Base-by-base conservation (phyloP, 306 rosid species). In the Lathyrus oleraceus region DNA sequence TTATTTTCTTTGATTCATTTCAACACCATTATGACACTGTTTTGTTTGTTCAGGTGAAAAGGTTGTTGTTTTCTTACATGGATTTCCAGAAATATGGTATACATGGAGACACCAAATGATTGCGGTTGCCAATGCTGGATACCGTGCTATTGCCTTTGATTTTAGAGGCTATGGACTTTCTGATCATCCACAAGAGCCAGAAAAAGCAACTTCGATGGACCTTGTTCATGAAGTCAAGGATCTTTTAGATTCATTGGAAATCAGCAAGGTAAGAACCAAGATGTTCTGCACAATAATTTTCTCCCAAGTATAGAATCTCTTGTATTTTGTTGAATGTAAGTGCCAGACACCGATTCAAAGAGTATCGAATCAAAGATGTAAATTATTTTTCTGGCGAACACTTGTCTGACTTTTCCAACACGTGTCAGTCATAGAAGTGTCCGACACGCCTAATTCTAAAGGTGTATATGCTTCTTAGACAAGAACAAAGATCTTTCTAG, bases 21-120 rank as follows among this genome's bases (percentile, higher is more conserved):
- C 71, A 6, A 19, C 1, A 9, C n/a, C 32, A 17, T 2, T 44
- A 35, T 3, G 16, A 61, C 11, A 28, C 42, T 63, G 0, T 19
- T 43, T 5, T 39, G 21, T 69, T 53, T 54, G 11, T 63, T 51
- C 77, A 84, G 94, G 94, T 8, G 63, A 81, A 4, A 85, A 87
- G 79, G 84, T 77, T 57, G 96, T 87, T 76, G 21, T 90, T 13
- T 87, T 90, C 85, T 58, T 90, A 39, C 96, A 87, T 65, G 96
- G 96, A 51, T 90, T 87, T 62, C 96, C 91, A 30, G 96, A 90
- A 71, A 86, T 87, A 43, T 90, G 94, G 94, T 90, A 90, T 39
- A 76, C 94, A 49, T 90, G 94, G 91, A 84, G 91, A 77, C 74
- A 86, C 82, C 96, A 90, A 61, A 79, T 90, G 94, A 67, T 85